These are phyloP conservation scores for Lactarius deliciosus DNA, from an alignment of 768 basidiomycete species.

Conservation along the genomic window DNA sequence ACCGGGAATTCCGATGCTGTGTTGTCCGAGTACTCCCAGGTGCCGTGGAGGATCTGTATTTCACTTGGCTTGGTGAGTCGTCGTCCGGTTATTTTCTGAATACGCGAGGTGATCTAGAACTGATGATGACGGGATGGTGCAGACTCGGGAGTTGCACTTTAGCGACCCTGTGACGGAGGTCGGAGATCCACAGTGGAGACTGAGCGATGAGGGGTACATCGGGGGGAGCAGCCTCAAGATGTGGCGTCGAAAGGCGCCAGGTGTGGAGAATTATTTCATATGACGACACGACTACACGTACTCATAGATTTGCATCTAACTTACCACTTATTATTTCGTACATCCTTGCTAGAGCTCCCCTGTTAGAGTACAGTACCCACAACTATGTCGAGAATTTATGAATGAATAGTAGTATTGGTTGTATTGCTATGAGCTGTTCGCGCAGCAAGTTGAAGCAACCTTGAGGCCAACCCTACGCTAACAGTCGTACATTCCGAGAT, in stretches of 20 bases:
- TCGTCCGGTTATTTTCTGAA: not conserved
- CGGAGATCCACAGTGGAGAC: constrained; percentile 25
- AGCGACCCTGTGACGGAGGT: constrained; percentile 27
- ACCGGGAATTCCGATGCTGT: not conserved
- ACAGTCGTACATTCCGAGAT: no score
- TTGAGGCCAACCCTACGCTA: no score
- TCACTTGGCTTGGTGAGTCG: constrained; percentile 32
- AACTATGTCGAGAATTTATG: not conserved
- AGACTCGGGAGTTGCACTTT: constrained; percentile 32
- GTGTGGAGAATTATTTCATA: constrained; percentile 22
- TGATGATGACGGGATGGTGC: constrained; percentile 1
- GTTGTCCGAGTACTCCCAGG: constrained; percentile 9
- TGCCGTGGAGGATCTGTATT: constrained; percentile 29
- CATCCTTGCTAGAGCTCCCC: not conserved
- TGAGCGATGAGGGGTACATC: constrained; percentile 27
- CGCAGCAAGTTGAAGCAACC: no score
- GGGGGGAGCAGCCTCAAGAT: constrained; percentile 28
- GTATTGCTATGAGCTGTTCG: no score
- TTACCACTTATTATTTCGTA: not conserved
- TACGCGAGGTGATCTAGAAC: not conserved
- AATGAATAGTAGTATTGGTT: not conserved
- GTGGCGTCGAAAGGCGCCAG: constrained; percentile 34
- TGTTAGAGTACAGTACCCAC: not conserved
- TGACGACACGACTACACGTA: constrained; percentile 1
- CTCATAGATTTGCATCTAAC: not conserved